Evolutionary conservation across 495 filamentous ascomycete genomes (phyloP).

Genomic region (Hyaloscypha bicolor): DNA sequence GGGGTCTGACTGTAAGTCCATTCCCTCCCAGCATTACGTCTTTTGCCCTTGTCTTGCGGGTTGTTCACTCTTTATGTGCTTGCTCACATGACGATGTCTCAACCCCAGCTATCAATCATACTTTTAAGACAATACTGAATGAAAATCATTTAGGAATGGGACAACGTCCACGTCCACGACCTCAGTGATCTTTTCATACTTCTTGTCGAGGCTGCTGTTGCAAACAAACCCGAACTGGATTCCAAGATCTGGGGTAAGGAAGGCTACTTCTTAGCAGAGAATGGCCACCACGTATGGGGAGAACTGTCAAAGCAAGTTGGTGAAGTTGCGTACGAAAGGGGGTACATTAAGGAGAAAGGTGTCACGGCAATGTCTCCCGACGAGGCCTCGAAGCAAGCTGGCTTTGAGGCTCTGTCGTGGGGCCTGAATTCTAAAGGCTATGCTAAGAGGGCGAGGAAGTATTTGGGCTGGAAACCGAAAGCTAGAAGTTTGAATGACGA

Average conservation of each 20-base stretch:
- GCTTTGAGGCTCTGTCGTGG: conserved; percentile 47
- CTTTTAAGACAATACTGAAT: not conserved
- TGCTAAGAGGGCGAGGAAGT: conserved; percentile 57
- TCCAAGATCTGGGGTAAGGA: conserved; percentile 72
- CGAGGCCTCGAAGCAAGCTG: conserved; percentile 34
- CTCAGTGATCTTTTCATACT: conserved; percentile 64
- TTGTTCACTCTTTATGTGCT: not conserved
- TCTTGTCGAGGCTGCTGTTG: conserved; percentile 66
- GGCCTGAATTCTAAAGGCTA: conserved; percentile 61
- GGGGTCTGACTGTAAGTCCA: conserved; percentile 35
- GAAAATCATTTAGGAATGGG: conserved; percentile 51
- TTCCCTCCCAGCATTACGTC: not conserved
- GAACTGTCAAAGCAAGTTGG: conserved; percentile 64
- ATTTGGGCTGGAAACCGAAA: conserved; percentile 63
- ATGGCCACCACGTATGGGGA: conserved; percentile 69
- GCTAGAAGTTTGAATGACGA: conserved; percentile 50
- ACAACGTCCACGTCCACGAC: conserved; percentile 74
- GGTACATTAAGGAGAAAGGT: conserved; percentile 60
- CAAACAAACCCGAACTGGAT: conserved; percentile 45
- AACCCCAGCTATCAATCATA: no score
- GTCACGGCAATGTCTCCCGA: conserved; percentile 38
- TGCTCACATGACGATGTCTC: no score
- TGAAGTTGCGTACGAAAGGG: conserved; percentile 61
- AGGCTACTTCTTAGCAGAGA: conserved; percentile 77
- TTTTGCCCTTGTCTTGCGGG: not conserved